These are phyloP conservation scores for Balansia obtecta DNA, from an alignment of 2,329 filamentous ascomycete genomes.

Conservation along the genomic window DNA sequence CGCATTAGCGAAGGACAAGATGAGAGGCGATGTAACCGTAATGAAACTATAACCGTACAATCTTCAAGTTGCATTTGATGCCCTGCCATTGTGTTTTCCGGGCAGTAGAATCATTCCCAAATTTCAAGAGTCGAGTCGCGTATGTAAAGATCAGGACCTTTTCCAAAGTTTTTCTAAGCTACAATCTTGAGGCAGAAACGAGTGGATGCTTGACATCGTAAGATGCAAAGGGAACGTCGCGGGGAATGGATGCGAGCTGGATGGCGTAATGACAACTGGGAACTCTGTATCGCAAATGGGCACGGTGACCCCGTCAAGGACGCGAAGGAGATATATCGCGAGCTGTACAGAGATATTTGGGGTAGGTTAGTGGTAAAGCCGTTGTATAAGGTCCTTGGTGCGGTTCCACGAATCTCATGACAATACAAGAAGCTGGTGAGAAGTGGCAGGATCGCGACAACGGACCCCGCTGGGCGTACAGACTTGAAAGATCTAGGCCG, in stretches of 20 bases:
- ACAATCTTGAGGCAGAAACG: constrained; percentile 17
- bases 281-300: neutral
- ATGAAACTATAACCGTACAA: constrained; percentile 42
- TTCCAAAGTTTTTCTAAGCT: constrained; percentile 20
- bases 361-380: too few species aligned
- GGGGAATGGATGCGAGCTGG: neutral
- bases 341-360: too few species aligned
- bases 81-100: constrained; percentile 52
- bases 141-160: constrained; percentile 3
- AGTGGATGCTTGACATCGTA: constrained; percentile 21
- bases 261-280: neutral
- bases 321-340: too few species aligned
- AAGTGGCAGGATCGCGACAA: too few species aligned
- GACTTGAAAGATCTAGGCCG: too few species aligned
- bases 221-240: constrained; percentile 1
- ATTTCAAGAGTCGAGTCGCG: neutral
- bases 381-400: too few species aligned
- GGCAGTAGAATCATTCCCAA: constrained; percentile 9
- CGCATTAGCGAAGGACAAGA: constrained; percentile 12
- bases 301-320: neutral
- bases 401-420: too few species aligned
- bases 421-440: too few species aligned
- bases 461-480: too few species aligned
- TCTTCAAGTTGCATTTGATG: constrained; percentile 80
- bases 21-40: neutral